These are phyloP conservation scores for Talaromyces sp. DNA, from an alignment of 2,329 filamentous ascomycete genomes.

Conservation along the genomic window DNA sequence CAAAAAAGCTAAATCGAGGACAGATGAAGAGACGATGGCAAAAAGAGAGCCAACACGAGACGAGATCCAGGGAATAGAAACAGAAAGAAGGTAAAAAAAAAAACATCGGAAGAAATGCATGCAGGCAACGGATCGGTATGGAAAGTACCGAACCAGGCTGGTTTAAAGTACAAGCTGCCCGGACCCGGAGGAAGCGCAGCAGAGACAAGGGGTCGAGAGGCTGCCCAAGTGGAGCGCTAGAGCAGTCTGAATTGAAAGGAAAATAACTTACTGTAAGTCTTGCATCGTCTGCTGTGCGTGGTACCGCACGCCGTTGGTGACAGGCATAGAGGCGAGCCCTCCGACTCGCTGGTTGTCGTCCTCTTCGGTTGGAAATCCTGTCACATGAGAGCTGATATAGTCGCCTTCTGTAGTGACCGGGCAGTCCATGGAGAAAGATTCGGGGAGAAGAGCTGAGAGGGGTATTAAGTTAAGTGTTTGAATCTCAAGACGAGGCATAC, in stretches of 20 bases:
- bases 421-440: slow-evolving; percentile 43
- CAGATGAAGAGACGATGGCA: slow-evolving; percentile 10
- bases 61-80: slow-evolving; percentile 1
- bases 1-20: slow-evolving; percentile 10
- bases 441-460: slow-evolving; percentile 35
- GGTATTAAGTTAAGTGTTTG: no score
- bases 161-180: slow-evolving; percentile 35
- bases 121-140: slow-evolving; percentile 31
- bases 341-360: slow-evolving; percentile 57
- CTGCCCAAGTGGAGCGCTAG: slow-evolving; percentile 34
- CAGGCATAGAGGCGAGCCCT: slow-evolving; percentile 49
- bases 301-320: slow-evolving; percentile 55
- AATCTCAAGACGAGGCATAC: no score
- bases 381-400: slow-evolving; percentile 40
- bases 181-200: slow-evolving; percentile 32
- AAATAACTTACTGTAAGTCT: slow-evolving; percentile 58
- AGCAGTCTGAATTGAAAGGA: slow-evolving; percentile 43
- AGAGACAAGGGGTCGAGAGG: slow-evolving; percentile 33
- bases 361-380: slow-evolving; percentile 40
- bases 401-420: slow-evolving; percentile 43
- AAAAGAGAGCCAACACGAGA: slow-evolving; percentile 8
- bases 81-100: slow-evolving; percentile 10
- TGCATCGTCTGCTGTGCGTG: slow-evolving; percentile 53
- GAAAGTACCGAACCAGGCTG: slow-evolving; percentile 30
- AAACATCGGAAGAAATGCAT: slow-evolving; percentile 32